Base-by-base conservation (phyloP, 306 rosid species). In the Acacia crassicarpa region DNA sequence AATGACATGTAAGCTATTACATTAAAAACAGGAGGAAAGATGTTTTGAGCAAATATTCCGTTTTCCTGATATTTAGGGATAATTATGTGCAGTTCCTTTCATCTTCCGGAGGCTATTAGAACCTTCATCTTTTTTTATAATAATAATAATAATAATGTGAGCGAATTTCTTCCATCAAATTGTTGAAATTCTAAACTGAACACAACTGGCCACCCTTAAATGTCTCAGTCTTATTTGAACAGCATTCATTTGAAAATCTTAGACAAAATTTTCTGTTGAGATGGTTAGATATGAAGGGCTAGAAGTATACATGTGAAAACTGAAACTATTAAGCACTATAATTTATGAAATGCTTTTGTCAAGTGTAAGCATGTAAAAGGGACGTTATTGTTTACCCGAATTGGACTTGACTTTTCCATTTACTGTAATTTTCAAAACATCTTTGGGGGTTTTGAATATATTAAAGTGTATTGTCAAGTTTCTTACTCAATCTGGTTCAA, bases 401-500 rank as follows among this genome's bases (percentile, higher is more conserved):
- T 9, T 44, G 46, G 46, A 44, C 13, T 44, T 56, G 56, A 17
- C n/a, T 16, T 49, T 49, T 49, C 56, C 2, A 15, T 14, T 15
- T 70, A 70, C 20, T 65, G 58, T 38, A 19, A 59, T 79, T 53
- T 68, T 23, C 56, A 41, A 70, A 23, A 9, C 68, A 63, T 13
- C 40, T 61, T 12, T 2, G 22, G 62, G 11, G 8, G 25, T 54
- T 54, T 23, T 22, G 63, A 58, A 58, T 58, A 54, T 54, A 59
- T 3, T 6, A 23, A 23, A 5, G 25, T 25, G 23, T 54, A 20
- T 59, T 62, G 40, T 62, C 32, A 30, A 19, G 38, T 72, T 71
- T 80, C 25, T 80, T 58, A 40, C 23, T 72, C 8, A 14, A 32
- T 33, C 73, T 63, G 65, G 81, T 45, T 48, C 41, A 46, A 63